phyloP scores from a whole-genome alignment of 2,329 filamentous ascomycete species.

The Aspergillus calidoustus region DNA sequence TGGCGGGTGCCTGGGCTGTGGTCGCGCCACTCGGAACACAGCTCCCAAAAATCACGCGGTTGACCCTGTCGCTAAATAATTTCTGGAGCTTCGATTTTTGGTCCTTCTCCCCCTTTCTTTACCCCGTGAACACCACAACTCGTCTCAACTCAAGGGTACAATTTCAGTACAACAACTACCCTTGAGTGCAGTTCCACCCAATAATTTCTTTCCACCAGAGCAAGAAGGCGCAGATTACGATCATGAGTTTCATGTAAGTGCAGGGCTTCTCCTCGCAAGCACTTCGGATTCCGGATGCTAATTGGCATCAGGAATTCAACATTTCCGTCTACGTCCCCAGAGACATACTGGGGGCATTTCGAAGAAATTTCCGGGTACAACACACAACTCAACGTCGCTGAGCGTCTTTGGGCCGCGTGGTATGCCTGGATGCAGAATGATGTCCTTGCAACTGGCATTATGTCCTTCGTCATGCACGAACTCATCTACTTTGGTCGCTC shows the following conservation, averaged over 20 bases:
- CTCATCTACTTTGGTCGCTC: constrained; percentile 89
- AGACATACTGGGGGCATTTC: constrained; percentile 69
- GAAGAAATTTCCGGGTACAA: constrained; percentile 72
- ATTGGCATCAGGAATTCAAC: constrained; percentile 50
- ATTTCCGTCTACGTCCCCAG: constrained; percentile 47
- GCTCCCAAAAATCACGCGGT: constrained; percentile 16
- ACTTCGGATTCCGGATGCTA: background rate
- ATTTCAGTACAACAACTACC: background rate
- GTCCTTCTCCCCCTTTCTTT: background rate
- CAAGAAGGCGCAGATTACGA: constrained; percentile 7
- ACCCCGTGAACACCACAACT: background rate
- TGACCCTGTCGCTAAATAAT: constrained; percentile 24
- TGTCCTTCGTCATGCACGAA: constrained; percentile 97
- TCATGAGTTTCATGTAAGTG: constrained; percentile 27
- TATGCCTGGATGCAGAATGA: constrained; percentile 99
- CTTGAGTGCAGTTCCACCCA: background rate
- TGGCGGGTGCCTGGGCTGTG: background rate
- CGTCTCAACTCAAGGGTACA: background rate
- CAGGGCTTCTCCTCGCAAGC: background rate
- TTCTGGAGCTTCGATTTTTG: background rate
- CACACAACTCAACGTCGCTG: constrained; percentile 81
- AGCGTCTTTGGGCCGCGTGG: constrained; percentile 94
- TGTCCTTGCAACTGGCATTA: constrained; percentile 91
- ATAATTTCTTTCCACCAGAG: background rate
- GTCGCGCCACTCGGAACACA: constrained; percentile 44